These are phyloP conservation scores for Penicillium sp. DNA, from an alignment of 2,329 filamentous ascomycete species.

Conservation along the genomic window DNA sequence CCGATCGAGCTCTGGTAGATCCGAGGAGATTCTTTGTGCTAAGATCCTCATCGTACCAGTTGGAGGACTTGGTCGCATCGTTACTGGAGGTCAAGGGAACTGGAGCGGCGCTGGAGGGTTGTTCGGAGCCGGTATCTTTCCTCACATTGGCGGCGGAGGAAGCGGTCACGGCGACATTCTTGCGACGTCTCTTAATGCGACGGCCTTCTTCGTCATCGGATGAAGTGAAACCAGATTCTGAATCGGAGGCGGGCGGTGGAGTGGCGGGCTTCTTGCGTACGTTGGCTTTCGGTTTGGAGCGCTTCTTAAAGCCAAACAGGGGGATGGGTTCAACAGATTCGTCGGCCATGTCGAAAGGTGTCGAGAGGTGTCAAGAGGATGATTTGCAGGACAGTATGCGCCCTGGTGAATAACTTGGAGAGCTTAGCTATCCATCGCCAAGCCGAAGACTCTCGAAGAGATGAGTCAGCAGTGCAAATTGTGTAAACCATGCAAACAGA, in stretches of 20 bases:
- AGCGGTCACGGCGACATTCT: slow-evolving; percentile 68
- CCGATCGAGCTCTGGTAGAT: slow-evolving; percentile 28
- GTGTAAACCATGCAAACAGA: slow-evolving; percentile 24
- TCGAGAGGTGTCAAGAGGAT: neutral
- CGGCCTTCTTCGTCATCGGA: slow-evolving; percentile 78
- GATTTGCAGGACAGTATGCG: neutral
- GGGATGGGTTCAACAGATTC: slow-evolving; percentile 31
- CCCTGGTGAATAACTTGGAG: too few relatives aligned
- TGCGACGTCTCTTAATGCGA: slow-evolving; percentile 78
- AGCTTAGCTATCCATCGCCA: slow-evolving; percentile 6
- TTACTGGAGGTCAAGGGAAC: slow-evolving; percentile 68
- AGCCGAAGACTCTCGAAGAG: slow-evolving; percentile 19
- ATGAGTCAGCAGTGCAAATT: slow-evolving; percentile 21
- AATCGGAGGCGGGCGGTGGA: slow-evolving; percentile 67
- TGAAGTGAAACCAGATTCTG: slow-evolving; percentile 68
- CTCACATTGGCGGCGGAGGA: slow-evolving; percentile 54
- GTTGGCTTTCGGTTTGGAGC: slow-evolving; percentile 76
- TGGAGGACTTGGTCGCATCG: slow-evolving; percentile 85
- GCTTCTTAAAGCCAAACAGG: slow-evolving; percentile 75
- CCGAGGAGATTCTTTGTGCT: slow-evolving; percentile 53
- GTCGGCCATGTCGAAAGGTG: slow-evolving; percentile 32
- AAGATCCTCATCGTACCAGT: slow-evolving; percentile 81
- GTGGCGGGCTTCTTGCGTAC: slow-evolving; percentile 80
- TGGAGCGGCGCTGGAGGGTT: slow-evolving; percentile 65
- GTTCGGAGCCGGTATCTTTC: slow-evolving; percentile 55